These are phyloP conservation scores for Magnolia officinalis DNA, from an alignment of 164 flowering plant genomes.

Conservation along the genomic window DNA sequence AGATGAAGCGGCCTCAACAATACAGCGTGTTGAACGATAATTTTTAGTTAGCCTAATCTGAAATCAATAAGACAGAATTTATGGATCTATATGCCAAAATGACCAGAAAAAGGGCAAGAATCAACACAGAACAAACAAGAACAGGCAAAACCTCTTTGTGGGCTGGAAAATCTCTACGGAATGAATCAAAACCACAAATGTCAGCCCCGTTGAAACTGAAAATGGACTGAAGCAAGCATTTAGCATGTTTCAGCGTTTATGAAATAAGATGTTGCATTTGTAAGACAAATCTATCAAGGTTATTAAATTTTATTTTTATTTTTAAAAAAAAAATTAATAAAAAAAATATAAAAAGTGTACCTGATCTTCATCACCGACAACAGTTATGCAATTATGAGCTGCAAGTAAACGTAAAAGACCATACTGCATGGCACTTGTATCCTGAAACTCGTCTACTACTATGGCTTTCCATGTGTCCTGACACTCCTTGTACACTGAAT, in stretches of 20 bases:
- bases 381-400: slow-evolving; percentile 72
- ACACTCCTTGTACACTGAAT: slow-evolving; percentile 60
- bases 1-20: slow-evolving; percentile 90
- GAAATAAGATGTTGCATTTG: neutral
- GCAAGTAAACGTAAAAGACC: slow-evolving; percentile 60
- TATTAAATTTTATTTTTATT: too few species aligned
- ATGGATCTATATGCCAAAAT: neutral
- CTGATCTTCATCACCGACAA: slow-evolving; percentile 99
- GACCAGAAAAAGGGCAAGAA: neutral
- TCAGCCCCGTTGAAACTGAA: slow-evolving; percentile 97
- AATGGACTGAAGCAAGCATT: slow-evolving; percentile 66
- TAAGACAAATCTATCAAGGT: neutral
- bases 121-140: neutral
- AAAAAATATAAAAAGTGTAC: slow-evolving; percentile 26
- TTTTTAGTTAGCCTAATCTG: slow-evolving; percentile 77
- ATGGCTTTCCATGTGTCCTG: slow-evolving; percentile 77
- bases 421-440: slow-evolving; percentile 93
- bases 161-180: slow-evolving; percentile 75
- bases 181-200: slow-evolving; percentile 80
- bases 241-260: neutral
- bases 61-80: slow-evolving; percentile 11
- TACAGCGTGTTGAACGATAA: slow-evolving; percentile 87
- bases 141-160: slow-evolving; percentile 66
- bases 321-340: too few species aligned
- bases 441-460: slow-evolving; percentile 92